A percentile compares a stretch with the other conserved stretches of the same genome.
Conservation (phyloP, 2,329 filamentous ascomycete species). For the Talaromyces sp. region DNA sequence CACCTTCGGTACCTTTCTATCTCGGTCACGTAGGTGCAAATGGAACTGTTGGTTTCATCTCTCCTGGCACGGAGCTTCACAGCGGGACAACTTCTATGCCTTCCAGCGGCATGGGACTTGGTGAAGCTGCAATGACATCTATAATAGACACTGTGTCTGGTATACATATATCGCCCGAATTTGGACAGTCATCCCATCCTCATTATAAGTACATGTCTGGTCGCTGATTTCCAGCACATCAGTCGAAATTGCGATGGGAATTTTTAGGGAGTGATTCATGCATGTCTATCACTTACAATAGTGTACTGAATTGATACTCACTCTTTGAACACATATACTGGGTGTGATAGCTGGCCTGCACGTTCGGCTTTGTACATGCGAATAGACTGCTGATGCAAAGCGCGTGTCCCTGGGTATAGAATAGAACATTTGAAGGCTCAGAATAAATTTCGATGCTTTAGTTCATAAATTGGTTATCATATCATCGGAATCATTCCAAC, state of each 20-base stretch:
- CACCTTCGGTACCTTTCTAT: neutral
- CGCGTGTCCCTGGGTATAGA: too few relatives aligned
- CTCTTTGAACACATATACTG: neutral
- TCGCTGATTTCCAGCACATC: neutral
- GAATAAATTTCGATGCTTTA: too few relatives aligned
- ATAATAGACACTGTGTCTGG: neutral
- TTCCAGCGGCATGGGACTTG: neutral
- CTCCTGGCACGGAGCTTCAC: neutral
- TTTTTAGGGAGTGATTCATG: too few relatives aligned
- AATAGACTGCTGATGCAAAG: neutral
- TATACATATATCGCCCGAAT: neutral
- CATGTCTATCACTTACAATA: too few relatives aligned
- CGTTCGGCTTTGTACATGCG: neutral
- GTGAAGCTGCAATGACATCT: neutral
- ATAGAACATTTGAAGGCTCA: too few relatives aligned
- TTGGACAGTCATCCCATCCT: neutral
- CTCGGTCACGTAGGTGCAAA: neutral
- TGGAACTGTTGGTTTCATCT: neutral
- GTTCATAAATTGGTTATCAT: neutral
- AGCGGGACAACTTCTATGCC: neutral
- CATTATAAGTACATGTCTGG: neutral
- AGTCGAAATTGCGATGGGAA: neutral
- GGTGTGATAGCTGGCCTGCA: neutral
- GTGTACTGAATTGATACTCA: too few relatives aligned
- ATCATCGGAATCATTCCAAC: neutral